Conservation (phyloP, 495 filamentous ascomycete species). For the Penicillium argentinense region DNA sequence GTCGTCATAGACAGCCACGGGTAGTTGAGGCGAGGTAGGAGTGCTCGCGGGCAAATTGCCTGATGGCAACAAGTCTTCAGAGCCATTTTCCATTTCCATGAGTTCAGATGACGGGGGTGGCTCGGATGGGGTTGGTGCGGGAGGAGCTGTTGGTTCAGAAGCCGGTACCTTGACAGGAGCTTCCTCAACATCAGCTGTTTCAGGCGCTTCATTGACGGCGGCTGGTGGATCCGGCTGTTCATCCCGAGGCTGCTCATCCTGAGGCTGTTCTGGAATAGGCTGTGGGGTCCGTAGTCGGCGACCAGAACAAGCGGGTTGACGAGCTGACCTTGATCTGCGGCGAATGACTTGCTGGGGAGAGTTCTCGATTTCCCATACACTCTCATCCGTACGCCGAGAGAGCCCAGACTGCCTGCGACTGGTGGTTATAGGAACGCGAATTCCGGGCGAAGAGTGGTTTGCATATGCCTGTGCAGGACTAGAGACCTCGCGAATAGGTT, state of each 20-base stretch:
- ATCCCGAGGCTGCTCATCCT: constrained; percentile 14
- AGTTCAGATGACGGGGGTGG: constrained; percentile 14
- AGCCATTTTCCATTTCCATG: constrained; percentile 12
- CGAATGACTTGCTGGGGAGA: constrained; percentile 31
- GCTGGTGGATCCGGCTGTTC: constrained; percentile 6
- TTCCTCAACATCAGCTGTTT: too few species aligned
- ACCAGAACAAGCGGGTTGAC: not conserved
- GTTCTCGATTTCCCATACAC: constrained; percentile 40
- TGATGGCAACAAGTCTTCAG: constrained; percentile 12
- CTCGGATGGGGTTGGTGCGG: too few species aligned
- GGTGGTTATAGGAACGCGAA: constrained; percentile 11
- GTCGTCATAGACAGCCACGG: constrained; percentile 5
- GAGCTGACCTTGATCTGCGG: constrained; percentile 21
- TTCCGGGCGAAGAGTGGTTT: constrained; percentile 7
- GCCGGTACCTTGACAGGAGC: too few species aligned
- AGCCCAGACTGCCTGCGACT: constrained; percentile 23
- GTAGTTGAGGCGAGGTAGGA: constrained; percentile 14
- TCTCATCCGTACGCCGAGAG: constrained; percentile 26
- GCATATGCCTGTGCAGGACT: constrained; percentile 13
- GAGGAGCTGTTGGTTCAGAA: too few species aligned
- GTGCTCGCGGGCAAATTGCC: constrained; percentile 8
- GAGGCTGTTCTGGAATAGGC: not conserved
- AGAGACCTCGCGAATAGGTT: constrained; percentile 4
- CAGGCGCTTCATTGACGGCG: constrained; percentile 7
- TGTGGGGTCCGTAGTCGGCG: not conserved